Percentiles rank a stretch among this genome's conserved stretches.
Evolutionary conservation across 225 moss, liverwort and hornwort genomes (phyloP).

Genomic region (Sphagnum contortum): DNA sequence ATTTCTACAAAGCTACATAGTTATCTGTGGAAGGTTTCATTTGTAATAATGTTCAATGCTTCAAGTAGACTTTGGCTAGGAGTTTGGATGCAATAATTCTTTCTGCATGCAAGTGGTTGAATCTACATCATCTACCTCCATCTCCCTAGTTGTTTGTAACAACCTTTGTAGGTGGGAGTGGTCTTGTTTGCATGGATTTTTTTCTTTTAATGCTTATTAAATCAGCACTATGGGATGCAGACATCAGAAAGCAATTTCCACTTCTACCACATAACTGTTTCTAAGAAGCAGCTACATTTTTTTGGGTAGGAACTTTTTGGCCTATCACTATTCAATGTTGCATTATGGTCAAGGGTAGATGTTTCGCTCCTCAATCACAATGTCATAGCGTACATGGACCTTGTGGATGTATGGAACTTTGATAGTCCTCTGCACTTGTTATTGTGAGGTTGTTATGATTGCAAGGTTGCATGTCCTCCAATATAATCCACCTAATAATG

Average conservation of each 20-base stretch:
- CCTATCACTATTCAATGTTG: constrained; percentile 55
- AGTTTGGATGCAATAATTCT: too few species aligned
- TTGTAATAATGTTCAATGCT: too few species aligned
- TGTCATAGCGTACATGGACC: constrained; percentile 58
- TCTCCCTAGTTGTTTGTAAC: too few species aligned
- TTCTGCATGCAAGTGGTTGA: too few species aligned
- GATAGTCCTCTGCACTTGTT: background rate
- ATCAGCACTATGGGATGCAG: constrained; percentile 34
- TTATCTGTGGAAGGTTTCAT: background rate
- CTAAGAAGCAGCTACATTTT: constrained; percentile 76
- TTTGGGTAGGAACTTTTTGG: constrained; percentile 62
- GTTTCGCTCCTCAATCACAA: constrained; percentile 64
- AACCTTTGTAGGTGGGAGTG: too few species aligned
- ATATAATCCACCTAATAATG: too few species aligned
- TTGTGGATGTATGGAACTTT: background rate
- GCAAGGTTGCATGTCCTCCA: background rate
- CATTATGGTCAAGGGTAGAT: constrained; percentile 55
- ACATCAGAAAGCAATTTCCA: constrained; percentile 85
- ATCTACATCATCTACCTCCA: too few species aligned
- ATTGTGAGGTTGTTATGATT: background rate
- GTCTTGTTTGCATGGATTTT: background rate
- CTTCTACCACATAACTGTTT: constrained; percentile 62
- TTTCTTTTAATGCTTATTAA: background rate
- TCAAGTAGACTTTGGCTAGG: too few species aligned
- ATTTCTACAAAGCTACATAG: too few species aligned